Evolutionary conservation across 2,329 filamentous ascomycete genomes (phyloP), one percentile per base, ranked within the genome.

Genomic region (Leptodontidium sp.): DNA sequence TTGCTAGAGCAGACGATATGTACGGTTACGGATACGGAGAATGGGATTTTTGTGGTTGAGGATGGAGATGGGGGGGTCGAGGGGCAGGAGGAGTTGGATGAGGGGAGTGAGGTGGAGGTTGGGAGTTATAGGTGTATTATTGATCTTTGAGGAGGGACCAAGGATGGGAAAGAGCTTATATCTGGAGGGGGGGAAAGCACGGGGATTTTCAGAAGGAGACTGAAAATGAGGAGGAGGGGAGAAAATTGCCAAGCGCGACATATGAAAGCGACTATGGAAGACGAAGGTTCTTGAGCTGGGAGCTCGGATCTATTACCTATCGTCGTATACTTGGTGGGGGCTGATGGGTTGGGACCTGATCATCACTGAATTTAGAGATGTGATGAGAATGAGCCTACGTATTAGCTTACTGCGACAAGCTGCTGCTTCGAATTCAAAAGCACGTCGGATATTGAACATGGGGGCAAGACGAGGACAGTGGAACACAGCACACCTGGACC

Each of bases 111-210:
- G 45, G 45, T 69, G 7, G 32, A 17, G 12, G 64, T 66, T 14
- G 24, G n/a, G 24, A 62, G 59, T 52, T 69, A 69, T 38, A 32
- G 61, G 35, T 69, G 68, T 50, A 64, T 67, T 49, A 66, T 66
- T 26, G 64, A 69, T 62, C 21, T 59, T 6, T 26, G n/a, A 40
- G 9, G 11, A 12, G n/a, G 47, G 2, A 2, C 1, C 5, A 6
- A 21, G 11, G 43, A 45, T 17, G 17, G 4, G 5, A 45, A 45
- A 6, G 29, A 32, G 29, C 29, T 32, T 32, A 17, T 14, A 45
- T 45, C 21, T 21, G 21, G 21, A 21, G 21, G 21, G 21, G 1
- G 21, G 21, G 21, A 21, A 21, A 21, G 21, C 1, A 21, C 21
- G 21, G 21, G 7, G 5, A 17, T 8, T 47, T 47, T 6, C 15